Percentiles rank a stretch among this genome's conserved stretches.
phyloP scores from a whole-genome alignment of 2,329 filamentous ascomycete species.

The Pleomassaria siparia region DNA sequence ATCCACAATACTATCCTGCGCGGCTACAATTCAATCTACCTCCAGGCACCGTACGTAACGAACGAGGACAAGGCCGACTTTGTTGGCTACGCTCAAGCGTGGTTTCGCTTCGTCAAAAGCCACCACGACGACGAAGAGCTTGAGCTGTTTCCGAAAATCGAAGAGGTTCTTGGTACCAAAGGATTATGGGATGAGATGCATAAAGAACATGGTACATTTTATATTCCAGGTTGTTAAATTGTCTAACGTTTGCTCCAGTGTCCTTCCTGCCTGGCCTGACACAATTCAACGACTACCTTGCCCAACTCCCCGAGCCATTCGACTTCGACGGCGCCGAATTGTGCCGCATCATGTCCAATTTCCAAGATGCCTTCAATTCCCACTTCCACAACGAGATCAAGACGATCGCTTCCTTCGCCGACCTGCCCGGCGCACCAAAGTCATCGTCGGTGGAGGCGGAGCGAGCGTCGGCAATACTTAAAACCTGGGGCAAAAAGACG shows the following conservation, averaged over 20 bases:
- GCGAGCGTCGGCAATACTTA: constrained; percentile 55
- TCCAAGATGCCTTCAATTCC: constrained; percentile 28
- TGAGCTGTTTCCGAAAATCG: constrained; percentile 39
- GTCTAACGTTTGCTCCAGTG: constrained; percentile 11
- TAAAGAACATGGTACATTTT: constrained; percentile 33
- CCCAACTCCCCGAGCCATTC: constrained; percentile 15
- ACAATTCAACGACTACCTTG: constrained; percentile 28
- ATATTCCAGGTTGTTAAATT: background rate
- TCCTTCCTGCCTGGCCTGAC: constrained; percentile 31
- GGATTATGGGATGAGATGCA: constrained; percentile 35
- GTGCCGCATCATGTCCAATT: constrained; percentile 27
- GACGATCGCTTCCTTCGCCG: constrained; percentile 39
- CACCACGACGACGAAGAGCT: constrained; percentile 43
- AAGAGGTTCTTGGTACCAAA: constrained; percentile 27
- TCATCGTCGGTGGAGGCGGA: constrained; percentile 47
- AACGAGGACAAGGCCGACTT: constrained; percentile 37
- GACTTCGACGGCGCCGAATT: constrained; percentile 29
- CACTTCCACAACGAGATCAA: constrained; percentile 41
- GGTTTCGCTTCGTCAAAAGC: constrained; percentile 37
- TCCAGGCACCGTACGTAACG: constrained; percentile 38
- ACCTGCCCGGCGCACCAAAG: constrained; percentile 55
- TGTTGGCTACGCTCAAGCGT: constrained; percentile 38
- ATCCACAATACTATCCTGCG: constrained; percentile 46
- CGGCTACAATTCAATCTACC: constrained; percentile 45
- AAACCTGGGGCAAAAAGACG: constrained; percentile 64